Conservation (phyloP, 805 yeast genomes). For the Ogataea zsoltii region DNA sequence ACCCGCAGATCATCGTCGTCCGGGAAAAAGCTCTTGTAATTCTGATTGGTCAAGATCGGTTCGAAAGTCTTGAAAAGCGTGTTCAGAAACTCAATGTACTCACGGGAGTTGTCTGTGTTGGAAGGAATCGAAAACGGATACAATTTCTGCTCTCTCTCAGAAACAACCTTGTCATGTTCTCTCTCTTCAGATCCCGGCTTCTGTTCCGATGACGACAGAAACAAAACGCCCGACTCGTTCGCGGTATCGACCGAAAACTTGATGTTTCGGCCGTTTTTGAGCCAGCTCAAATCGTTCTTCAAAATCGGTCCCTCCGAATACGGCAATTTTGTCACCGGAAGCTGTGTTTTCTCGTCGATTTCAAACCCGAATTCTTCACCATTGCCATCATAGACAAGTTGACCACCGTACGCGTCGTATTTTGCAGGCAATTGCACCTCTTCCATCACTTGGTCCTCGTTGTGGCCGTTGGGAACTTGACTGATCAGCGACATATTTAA, state of each 20-base stretch:
- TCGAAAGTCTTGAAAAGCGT: slow-evolving; percentile 55
- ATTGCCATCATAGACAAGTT: slow-evolving; percentile 3
- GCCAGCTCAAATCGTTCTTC: slow-evolving; percentile 34
- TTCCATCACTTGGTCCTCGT: slow-evolving; percentile 17
- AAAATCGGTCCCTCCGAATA: slow-evolving; percentile 37
- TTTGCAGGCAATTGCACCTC: slow-evolving; percentile 22
- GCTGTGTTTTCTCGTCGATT: slow-evolving; percentile 25
- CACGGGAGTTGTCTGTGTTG: slow-evolving; percentile 41
- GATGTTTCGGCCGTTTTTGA: slow-evolving; percentile 36
- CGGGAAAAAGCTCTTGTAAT: slow-evolving; percentile 39
- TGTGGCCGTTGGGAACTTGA: not conserved
- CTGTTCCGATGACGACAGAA: slow-evolving; percentile 31
- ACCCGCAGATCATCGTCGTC: slow-evolving; percentile 28
- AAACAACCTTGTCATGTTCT: not conserved
- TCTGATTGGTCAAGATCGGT: slow-evolving; percentile 44
- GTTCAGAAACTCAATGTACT: slow-evolving; percentile 49
- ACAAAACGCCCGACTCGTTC: slow-evolving; percentile 42
- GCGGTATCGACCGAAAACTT: slow-evolving; percentile 50
- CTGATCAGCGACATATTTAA: slow-evolving; percentile 7
- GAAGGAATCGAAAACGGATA: slow-evolving; percentile 40
- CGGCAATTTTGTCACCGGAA: slow-evolving; percentile 34
- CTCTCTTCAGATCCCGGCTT: slow-evolving; percentile 15
- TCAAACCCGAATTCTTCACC: slow-evolving; percentile 21
- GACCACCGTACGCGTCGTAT: slow-evolving; percentile 22
- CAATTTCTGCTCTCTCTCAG: slow-evolving; percentile 42